A percentile compares a stretch with the other conserved stretches of the same genome.
phyloP scores from a whole-genome alignment of 768 basidiomycete species.

The Gloeostereum incarnatum region DNA sequence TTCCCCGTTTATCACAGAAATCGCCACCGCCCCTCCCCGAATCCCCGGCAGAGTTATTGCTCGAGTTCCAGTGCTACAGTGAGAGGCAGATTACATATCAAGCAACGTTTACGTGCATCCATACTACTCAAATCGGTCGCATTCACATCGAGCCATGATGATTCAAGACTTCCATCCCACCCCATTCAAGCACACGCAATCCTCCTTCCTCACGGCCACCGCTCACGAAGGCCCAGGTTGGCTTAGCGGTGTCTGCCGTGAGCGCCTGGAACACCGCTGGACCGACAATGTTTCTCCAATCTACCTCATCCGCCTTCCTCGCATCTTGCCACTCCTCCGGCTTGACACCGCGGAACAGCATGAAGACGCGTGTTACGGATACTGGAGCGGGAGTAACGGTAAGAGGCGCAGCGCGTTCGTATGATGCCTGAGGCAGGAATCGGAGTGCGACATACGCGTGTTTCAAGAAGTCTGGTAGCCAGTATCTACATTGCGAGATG shows the following conservation, averaged over 20 bases:
- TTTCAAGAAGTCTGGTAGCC: constrained; percentile 21
- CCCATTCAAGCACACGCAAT: constrained; percentile 23
- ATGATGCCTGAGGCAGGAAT: constrained; percentile 23
- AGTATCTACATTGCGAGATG: constrained; percentile 12
- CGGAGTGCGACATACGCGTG: constrained; percentile 20
- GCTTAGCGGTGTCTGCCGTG: too few relatives aligned
- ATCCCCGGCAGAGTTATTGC: too few relatives aligned
- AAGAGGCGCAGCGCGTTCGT: constrained; percentile 20
- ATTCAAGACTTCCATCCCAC: constrained; percentile 21
- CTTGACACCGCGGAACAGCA: constrained; percentile 21
- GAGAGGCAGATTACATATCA: too few relatives aligned
- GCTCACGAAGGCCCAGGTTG: constrained; percentile 8
- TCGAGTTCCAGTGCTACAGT: too few relatives aligned
- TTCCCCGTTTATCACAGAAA: too few relatives aligned
- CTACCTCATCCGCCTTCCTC: too few relatives aligned
- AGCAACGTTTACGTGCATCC: too few relatives aligned
- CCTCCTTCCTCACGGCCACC: constrained; percentile 2
- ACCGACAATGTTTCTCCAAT: too few relatives aligned
- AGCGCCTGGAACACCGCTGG: too few relatives aligned
- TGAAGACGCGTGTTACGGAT: constrained; percentile 21
- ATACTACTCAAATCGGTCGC: constrained; percentile 29
- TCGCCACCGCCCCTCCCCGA: too few relatives aligned
- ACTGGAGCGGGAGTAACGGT: constrained; percentile 19
- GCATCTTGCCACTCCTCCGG: constrained; percentile 3
- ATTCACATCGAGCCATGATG: constrained; percentile 14